Base-by-base conservation (phyloP, 163 green algal species). In the Chlorella variabilis region DNA sequence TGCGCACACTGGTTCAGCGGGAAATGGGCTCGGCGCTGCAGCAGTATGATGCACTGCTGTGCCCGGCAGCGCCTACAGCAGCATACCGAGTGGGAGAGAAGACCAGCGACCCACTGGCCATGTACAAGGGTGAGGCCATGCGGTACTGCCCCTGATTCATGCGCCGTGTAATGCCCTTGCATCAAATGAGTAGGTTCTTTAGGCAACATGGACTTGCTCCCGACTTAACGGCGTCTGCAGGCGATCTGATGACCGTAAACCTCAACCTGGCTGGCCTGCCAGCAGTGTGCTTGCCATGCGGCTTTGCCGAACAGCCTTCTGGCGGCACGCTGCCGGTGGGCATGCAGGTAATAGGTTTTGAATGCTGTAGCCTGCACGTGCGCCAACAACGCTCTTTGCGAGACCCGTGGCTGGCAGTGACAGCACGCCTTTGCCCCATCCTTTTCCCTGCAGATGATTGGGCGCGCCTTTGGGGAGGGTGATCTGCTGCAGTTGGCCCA, bases 251-350 rank as follows among this genome's bases (percentile, higher is more conserved):
- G 93, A 98, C 94, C 0, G 90, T 98, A 36, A 96, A 95, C 75
- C 85, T 98, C 11, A 99, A 98, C 87, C 88, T 99, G 63, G 90
- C 95, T 38, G 97, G 97, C 6, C 84, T 99, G 45, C 97, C 97
- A 25, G 96, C 94, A 1, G 83, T 99, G 1, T 83, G 91, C 17
- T 49, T 99, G 56, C 97, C 97, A 4, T 93, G 86, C 48, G 94
- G 91, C 18, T 91, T 91, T 45, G 83, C 85, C 9, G 62, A 88
- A 25, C 69, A 67, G n/a, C 54, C 75, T 31, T 23, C 45, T 11
- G 48, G 33, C n/a, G 63, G 69, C 34, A 20, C 33, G 29, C 84
- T 99, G 73, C 96, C 96, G 0, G 86, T 98, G 0, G 96, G 96
- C 58, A 42, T 78, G 51, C 71, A 78, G 70, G 70, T 77, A 29